Conservation (phyloP, 225 moss, liverwort and hornwort genomes). For the Bryoerythrophyllum caledonicum region DNA sequence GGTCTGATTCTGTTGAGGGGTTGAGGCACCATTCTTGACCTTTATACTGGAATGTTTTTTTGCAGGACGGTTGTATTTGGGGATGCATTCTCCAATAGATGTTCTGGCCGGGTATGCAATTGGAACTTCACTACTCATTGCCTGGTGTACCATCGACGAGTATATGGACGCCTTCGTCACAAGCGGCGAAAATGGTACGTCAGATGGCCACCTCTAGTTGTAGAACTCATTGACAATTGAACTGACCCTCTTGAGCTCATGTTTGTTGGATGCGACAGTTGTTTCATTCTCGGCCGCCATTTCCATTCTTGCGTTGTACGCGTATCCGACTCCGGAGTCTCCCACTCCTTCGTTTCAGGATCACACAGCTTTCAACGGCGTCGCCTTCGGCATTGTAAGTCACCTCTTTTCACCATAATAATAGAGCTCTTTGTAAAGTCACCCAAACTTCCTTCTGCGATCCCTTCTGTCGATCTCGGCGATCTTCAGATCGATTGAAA, state of each 20-base stretch:
- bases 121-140: conserved; percentile 50
- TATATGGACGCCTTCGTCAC: conserved; percentile 70
- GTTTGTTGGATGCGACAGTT: conserved; percentile 50
- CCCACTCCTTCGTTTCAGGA: conserved; percentile 77
- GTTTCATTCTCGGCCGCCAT: conserved; percentile 76
- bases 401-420: not conserved
- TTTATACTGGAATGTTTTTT: not conserved
- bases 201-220: not conserved
- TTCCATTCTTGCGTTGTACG: conserved; percentile 67
- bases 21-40: too few relatives aligned
- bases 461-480: too few relatives aligned
- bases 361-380: conserved; percentile 88
- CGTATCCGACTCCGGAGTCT: conserved; percentile 80
- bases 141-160: conserved; percentile 67
- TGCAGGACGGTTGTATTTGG: conserved; percentile 82
- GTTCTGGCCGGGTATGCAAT: conserved; percentile 62
- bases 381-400: conserved; percentile 83
- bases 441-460: too few relatives aligned
- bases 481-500: too few relatives aligned
- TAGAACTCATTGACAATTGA: not conserved
- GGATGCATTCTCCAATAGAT: conserved; percentile 94
- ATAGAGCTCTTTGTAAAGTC: too few relatives aligned
- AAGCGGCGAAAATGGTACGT: conserved; percentile 80
- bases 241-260: conserved; percentile 13
- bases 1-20: conserved; percentile 1